Percentiles rank a stretch among this genome's conserved stretches.
Evolutionary conservation across 352 stramenopile species (phyloP).

Genomic region (Globisporangium emineosum): DNA sequence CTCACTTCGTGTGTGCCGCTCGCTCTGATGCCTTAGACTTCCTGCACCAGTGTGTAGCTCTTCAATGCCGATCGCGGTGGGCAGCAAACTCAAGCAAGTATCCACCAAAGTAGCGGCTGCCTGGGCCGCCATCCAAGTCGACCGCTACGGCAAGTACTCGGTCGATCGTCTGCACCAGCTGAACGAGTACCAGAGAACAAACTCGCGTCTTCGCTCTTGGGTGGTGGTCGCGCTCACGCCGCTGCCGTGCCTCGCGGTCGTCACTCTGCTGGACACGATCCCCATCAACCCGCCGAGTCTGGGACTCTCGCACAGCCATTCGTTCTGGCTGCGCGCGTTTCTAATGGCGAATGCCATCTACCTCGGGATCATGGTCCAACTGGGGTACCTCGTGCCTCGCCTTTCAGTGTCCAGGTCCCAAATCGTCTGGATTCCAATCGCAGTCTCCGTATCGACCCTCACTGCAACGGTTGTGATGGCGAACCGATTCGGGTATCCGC

Average conservation of each 20-base stretch:
- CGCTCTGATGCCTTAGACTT: too few relatives aligned
- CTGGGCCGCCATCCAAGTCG: conserved; percentile 18
- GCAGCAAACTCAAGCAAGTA: too few relatives aligned
- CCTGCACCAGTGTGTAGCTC: too few relatives aligned
- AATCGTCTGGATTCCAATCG: neutral
- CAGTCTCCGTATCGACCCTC: neutral
- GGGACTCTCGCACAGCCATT: neutral
- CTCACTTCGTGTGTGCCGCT: too few relatives aligned
- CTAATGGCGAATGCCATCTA: neutral
- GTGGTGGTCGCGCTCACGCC: conserved; percentile 9
- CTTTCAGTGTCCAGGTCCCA: neutral
- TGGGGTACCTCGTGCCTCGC: neutral
- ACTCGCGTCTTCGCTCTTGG: neutral
- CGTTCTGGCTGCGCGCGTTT: neutral
- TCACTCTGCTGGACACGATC: neutral
- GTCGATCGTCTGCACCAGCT: conserved; percentile 9
- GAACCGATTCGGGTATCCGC: neutral
- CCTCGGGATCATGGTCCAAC: neutral
- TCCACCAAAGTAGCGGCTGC: too few relatives aligned
- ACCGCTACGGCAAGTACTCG: conserved; percentile 19
- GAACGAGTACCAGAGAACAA: neutral
- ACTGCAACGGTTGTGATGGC: neutral
- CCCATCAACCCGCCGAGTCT: neutral
- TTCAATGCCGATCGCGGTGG: too few relatives aligned
- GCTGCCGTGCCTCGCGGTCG: conserved; percentile 15